Base-by-base conservation (phyloP, 805 yeast genomes). In the Candida morakotiae region DNA sequence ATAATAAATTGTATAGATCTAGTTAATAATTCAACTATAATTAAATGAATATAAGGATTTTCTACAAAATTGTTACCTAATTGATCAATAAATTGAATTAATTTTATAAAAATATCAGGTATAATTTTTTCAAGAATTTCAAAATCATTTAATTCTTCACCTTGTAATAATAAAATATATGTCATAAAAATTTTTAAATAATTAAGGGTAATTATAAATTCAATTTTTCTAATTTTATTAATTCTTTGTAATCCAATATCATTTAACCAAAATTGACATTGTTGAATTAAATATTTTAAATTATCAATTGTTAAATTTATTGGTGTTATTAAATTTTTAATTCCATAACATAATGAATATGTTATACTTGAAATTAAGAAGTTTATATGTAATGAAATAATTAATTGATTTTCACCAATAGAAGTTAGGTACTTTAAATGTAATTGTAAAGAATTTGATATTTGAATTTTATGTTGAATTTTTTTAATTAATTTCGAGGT, bases 111-210 rank as follows among this genome's bases (percentile, higher is more conserved):
- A 13, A 37, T 24, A 29, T 40, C 46, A 2, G 46, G 46, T 14
- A 43, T 13, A 7, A 23, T 22, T 11, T 14, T 14, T 18, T 23
- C 21, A 9, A 40, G 9, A 11, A 35, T 13, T 14, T 34, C 38
- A 3, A 30, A 18, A 30, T 41, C 39, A 21, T 25, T 35, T 19
- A 18, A 37, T n/a, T 58, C 65, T 43, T 67, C 73, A 11, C 49
- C 51, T 42, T 67, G 71, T 13, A 67, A 44, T 26, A 64, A 46
- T n/a, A 59, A 45, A 4, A 63, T 40, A 28, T 54, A 58, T 10
- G 54, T 39, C 41, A 64, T 37, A 34, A 48, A 63, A 23, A 56
- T 47, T 29, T 51, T 50, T 14, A 60, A 46, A 41, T 62, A 66
- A 23, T 50, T 52, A 13, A 65, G 45, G 10, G 56, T 46, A 13